Base-by-base conservation (phyloP, 257 asterid genomes). In the Cinchona pubescens region DNA sequence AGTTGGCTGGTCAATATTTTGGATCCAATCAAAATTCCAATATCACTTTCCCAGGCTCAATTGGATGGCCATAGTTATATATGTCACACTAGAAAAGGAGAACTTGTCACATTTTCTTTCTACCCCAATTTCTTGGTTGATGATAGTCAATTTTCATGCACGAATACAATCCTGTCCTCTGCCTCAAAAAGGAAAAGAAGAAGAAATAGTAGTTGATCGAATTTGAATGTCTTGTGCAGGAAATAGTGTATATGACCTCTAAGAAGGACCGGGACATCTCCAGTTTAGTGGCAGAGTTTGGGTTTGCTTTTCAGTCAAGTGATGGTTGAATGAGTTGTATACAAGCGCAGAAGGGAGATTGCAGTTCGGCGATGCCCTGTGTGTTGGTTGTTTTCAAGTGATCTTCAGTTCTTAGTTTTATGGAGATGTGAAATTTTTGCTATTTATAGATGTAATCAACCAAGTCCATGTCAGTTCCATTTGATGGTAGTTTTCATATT, bases 171-270 rank as follows among this genome's bases (percentile, higher is more conserved):
- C 48, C 14, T n/a, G 34, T 18, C 32, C n/a, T 67, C 71, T n/a
- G 34, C 11, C 2, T 18, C 29, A 67, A 34, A 67, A 67, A 56
- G n/a, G 13, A 49, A 46, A 13, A 45, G 2, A 16, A 45, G 58
- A 15, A 21, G 58, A 19, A 53, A 19, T 4, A 23, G 30, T 56
- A 46, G 46, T 16, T 58, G 43, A 18, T 19, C 30, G 13, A 16
- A 75, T 21, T 14, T 43, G 29, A 14, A 29, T 43, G 32, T 76
- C 21, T 34, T 69, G 40, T 30, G 80, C 80, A 76, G 80, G 80
- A 76, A 76, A 25, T 76, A 76, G 67, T 46, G n/a, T n/a, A n/a
- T n/a, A 58, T 34, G 61, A 29, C 43, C 56, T 40, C 1, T 15
- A 3, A 13, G 21, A 25, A 12, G 32, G 62, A n/a, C 64, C 4